Evolutionary conservation across 257 asterid genomes (phyloP).

Genomic region (Salvia hispanica): DNA sequence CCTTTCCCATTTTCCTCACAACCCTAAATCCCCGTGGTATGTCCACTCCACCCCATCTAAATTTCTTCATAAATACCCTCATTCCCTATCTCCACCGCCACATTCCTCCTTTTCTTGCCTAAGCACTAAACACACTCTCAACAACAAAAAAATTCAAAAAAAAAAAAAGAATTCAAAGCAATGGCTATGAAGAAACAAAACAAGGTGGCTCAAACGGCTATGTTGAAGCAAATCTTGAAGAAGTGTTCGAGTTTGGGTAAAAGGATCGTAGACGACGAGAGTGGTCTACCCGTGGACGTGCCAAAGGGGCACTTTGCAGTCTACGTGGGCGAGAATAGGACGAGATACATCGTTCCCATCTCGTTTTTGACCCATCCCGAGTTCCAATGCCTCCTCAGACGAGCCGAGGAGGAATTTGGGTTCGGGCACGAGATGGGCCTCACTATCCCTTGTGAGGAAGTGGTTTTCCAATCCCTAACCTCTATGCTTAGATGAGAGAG

Average conservation of each 20-base stretch:
- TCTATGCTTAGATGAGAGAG: slow-evolving; percentile 40
- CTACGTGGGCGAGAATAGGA: slow-evolving; percentile 48
- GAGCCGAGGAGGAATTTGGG: slow-evolving; percentile 60
- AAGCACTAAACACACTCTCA: neutral
- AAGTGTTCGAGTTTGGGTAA: slow-evolving; percentile 49
- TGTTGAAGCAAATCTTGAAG: slow-evolving; percentile 49
- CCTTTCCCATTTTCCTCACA: slow-evolving; percentile 41
- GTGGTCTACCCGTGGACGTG: slow-evolving; percentile 43
- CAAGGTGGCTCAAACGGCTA: slow-evolving; percentile 37
- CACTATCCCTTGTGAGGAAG: slow-evolving; percentile 57
- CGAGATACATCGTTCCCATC: slow-evolving; percentile 52
- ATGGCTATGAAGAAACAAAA: slow-evolving; percentile 47
- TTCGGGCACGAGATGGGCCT: slow-evolving; percentile 59
- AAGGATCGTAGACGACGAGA: slow-evolving; percentile 35
- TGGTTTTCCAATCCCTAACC: slow-evolving; percentile 47
- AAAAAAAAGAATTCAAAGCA: neutral
- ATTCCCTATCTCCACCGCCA: slow-evolving; percentile 29
- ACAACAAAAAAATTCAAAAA: neutral
- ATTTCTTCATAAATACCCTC: slow-evolving; percentile 53
- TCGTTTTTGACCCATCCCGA: slow-evolving; percentile 49
- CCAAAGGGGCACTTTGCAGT: slow-evolving; percentile 57
- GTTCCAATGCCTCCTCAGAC: slow-evolving; percentile 43
- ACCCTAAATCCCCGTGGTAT: slow-evolving; percentile 52
- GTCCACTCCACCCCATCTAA: slow-evolving; percentile 25
- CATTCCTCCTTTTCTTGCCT: neutral